Evolutionary conservation across 2,329 filamentous ascomycete genomes (phyloP), one percentile per base, ranked within the genome.

Genomic region (Nemania sp.): DNA sequence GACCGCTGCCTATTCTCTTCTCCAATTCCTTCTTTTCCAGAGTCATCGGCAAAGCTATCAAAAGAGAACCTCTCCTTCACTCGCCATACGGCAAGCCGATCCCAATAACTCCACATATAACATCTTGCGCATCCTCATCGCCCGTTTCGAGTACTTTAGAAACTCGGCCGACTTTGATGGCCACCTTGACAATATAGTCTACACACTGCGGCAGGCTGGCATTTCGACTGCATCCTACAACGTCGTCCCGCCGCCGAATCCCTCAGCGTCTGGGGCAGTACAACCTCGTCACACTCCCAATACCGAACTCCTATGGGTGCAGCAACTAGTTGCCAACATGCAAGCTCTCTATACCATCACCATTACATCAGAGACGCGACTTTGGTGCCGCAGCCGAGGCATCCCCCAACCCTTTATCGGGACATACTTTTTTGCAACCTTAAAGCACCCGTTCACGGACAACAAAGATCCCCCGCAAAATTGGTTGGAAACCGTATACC

Each of bases 21-120:
- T 97, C 3, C 90, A 93, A 47, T 85, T 98, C 24, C 85, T 98
- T 1, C 88, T 98, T 7, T 88, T 87, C 56, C 90, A 94, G 71
- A 89, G 92, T 1, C 95, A 98, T 78, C 88, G 91, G 10, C 88
- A 92, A 76, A 94, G 91, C 71, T 87, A 93, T 68, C 83, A 89
- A 45, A 87, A 87, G 51, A 88, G 94, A 62, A 91, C 90, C 1
- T 87, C 90, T 32, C 83, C 89, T 47, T 71, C 81, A 38, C 76
- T 82, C 38, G 78, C 64, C 4, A 61, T 64, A 29, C 82, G 66
- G 71, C 84, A 70, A 74, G 81, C 73, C 79, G 80, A 57, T 73
- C 78, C 29, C 73, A 80, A 10, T 4, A 79, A 81, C 51, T 82
- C 82, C 41, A 79, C 83, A 1, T 85, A 87, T 72, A 79, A 80